Conservation (phyloP, 352 stramenopile genomes). For the Pythium scleroteichum region DNA sequence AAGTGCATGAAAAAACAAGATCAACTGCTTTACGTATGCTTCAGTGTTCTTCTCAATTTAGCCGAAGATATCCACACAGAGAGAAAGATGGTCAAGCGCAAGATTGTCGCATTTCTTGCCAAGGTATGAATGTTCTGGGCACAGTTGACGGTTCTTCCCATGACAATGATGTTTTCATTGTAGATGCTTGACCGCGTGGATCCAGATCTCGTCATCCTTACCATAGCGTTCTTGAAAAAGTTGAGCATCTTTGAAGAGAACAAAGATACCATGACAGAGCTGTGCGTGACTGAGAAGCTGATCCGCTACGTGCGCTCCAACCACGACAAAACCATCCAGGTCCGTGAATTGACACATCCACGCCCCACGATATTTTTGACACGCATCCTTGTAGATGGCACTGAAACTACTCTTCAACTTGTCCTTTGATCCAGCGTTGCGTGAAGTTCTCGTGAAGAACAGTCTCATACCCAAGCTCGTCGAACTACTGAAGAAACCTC, state of each 20-base stretch:
- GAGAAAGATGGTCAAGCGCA: slow-evolving; percentile 95
- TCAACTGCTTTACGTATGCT: slow-evolving; percentile 91
- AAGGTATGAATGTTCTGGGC: slow-evolving; percentile 38
- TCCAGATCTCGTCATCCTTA: slow-evolving; percentile 88
- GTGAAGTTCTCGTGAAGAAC: slow-evolving; percentile 86
- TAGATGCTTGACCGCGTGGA: slow-evolving; percentile 88
- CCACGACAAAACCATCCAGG: slow-evolving; percentile 84
- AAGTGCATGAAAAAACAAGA: slow-evolving; percentile 93
- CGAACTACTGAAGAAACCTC: slow-evolving; percentile 91
- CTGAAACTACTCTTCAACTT: slow-evolving; percentile 94
- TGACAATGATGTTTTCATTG: not conserved
- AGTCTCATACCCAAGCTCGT: slow-evolving; percentile 92
- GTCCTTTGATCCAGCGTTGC: slow-evolving; percentile 89
- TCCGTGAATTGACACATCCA: slow-evolving; percentile 1
- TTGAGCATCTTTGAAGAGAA: slow-evolving; percentile 95
- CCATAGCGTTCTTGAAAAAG: slow-evolving; percentile 93
- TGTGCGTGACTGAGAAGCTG: slow-evolving; percentile 74
- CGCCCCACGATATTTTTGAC: too few relatives aligned
- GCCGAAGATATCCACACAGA: slow-evolving; percentile 93
- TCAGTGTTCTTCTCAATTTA: slow-evolving; percentile 94
- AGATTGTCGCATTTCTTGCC: slow-evolving; percentile 80
- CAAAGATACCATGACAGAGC: slow-evolving; percentile 90
- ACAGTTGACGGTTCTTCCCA: not conserved
- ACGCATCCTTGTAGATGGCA: slow-evolving; percentile 37
- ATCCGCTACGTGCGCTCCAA: slow-evolving; percentile 80